Conservation (phyloP, 768 basidiomycete species). For the Crucibulum laeve region DNA sequence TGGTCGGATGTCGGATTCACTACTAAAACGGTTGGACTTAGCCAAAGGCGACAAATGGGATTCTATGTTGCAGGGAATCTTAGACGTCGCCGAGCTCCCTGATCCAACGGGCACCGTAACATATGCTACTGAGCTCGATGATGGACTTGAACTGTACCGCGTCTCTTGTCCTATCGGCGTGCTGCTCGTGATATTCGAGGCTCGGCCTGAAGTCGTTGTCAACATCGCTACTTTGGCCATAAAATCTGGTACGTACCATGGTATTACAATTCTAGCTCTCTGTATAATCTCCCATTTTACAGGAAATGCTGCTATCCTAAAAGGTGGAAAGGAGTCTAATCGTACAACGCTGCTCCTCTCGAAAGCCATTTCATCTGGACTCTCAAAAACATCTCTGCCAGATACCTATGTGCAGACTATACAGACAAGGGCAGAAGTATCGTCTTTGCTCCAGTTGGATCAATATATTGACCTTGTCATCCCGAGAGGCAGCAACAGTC, state of each 20-base stretch:
- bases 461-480: constrained; percentile 96
- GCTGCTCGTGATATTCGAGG: constrained; percentile 94
- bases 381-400: constrained; percentile 71
- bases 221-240: constrained; percentile 96
- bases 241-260: constrained; percentile 72
- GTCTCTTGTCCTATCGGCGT: constrained; percentile 97
- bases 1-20: constrained; percentile 77
- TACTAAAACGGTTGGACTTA: constrained; percentile 86
- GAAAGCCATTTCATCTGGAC: constrained; percentile 71
- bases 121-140: constrained; percentile 89
- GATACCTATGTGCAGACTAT: constrained; percentile 85
- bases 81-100: constrained; percentile 80
- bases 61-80: constrained; percentile 86
- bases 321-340: constrained; percentile 95
- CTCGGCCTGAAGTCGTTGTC: constrained; percentile 94
- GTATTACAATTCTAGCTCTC: not conserved
- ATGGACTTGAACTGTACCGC: constrained; percentile 82
- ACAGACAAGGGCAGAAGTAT: constrained; percentile 88
- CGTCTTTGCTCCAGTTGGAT: constrained; percentile 81
- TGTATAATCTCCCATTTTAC: constrained; percentile 1
- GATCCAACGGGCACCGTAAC: constrained; percentile 85
- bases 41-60: constrained; percentile 85
- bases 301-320: constrained; percentile 97
- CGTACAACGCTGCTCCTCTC: constrained; percentile 76
- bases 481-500: constrained; percentile 88